phyloP scores from a whole-genome alignment of 2,329 filamentous ascomycete species.

The Colletotrichum sp. region DNA sequence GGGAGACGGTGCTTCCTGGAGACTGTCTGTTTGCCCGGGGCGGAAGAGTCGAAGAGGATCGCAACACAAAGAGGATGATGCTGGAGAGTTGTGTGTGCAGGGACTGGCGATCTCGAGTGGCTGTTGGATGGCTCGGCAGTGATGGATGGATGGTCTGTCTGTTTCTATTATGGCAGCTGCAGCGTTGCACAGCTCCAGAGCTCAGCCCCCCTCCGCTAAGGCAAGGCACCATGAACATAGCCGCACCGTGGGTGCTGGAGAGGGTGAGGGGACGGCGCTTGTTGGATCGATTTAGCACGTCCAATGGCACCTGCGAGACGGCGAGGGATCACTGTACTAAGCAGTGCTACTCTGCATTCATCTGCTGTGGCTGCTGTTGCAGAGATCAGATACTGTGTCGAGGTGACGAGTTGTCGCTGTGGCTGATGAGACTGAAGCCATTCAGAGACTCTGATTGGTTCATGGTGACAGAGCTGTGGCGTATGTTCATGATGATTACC shows the following conservation, averaged over 20 bases:
- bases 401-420: not conserved
- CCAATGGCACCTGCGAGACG: not conserved
- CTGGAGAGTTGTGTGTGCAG: not conserved
- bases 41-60: not conserved
- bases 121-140: not conserved
- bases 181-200: not conserved
- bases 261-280: not conserved
- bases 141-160: not conserved
- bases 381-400: not conserved
- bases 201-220: conserved; percentile 11
- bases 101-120: not conserved
- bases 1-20: not conserved
- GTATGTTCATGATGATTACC: not conserved
- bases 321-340: not conserved
- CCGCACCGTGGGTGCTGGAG: not conserved
- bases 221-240: conserved; percentile 6
- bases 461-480: not conserved
- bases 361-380: not conserved
- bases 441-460: not conserved
- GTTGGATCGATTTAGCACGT: not conserved
- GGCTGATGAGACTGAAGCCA: not conserved
- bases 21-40: not conserved
- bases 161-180: conserved; percentile 12
- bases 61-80: not conserved
- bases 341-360: not conserved